These are phyloP conservation scores for Erodium maritimum DNA, from an alignment of 345 rosid genomes.

Conservation along the genomic window DNA sequence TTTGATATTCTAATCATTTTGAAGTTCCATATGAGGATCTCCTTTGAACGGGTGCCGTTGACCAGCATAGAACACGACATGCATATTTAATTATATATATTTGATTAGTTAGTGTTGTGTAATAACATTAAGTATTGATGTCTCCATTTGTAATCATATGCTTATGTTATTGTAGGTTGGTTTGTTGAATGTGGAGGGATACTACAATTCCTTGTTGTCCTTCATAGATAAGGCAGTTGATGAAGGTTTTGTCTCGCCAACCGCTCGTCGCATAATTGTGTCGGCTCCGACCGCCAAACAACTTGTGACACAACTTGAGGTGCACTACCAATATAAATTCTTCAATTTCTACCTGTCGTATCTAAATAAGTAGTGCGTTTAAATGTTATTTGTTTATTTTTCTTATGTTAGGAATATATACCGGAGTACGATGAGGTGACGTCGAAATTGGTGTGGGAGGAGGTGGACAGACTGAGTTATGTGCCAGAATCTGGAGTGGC, in stretches of 20 bases:
- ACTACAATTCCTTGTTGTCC: constrained; percentile 68
- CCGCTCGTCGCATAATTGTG: constrained; percentile 73
- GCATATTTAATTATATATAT: no score
- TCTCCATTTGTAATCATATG: no score
- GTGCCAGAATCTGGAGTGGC: constrained; percentile 50
- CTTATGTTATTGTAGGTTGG: constrained; percentile 50
- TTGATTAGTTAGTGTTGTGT: no score
- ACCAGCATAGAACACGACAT: no score
- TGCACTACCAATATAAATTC: no score
- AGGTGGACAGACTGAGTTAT: constrained; percentile 50
- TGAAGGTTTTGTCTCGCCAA: constrained; percentile 84
- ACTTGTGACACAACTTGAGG: constrained; percentile 81
- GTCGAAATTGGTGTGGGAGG: constrained; percentile 78
- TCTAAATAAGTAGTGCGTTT: no score
- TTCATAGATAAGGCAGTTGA: constrained; percentile 88
- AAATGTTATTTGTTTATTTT: no score
- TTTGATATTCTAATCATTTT: no score
- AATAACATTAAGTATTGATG: no score
- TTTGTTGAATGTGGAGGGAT: constrained; percentile 87
- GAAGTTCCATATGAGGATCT: no score
- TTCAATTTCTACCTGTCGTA: no score
- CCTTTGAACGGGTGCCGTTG: no score
- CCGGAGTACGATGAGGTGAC: constrained; percentile 69
- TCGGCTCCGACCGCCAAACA: constrained; percentile 81
- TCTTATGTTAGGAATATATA: constrained; percentile 44